These are phyloP conservation scores for Fusarium duplospermum DNA, from an alignment of 2,329 filamentous ascomycete genomes.

Conservation along the genomic window DNA sequence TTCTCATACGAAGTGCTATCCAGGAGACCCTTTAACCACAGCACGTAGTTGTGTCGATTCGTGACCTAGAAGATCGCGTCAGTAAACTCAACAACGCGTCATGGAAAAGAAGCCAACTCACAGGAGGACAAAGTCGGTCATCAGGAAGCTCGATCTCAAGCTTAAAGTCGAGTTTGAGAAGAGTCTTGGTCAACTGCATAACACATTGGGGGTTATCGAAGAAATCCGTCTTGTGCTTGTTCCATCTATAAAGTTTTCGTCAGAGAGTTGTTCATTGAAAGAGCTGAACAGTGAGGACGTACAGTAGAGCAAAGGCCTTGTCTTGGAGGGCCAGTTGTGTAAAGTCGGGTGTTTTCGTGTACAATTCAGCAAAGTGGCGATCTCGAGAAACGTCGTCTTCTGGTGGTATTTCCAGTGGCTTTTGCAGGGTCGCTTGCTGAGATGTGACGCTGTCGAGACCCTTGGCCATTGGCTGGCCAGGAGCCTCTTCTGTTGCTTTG, in stretches of 20 bases:
- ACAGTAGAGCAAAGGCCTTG: slow-evolving; percentile 57
- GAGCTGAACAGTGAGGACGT: slow-evolving; percentile 13
- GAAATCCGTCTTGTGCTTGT: slow-evolving; percentile 54
- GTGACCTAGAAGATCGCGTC: slow-evolving; percentile 56
- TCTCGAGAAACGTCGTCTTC: slow-evolving; percentile 36
- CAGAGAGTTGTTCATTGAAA: background rate
- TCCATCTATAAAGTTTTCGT: slow-evolving; percentile 30
- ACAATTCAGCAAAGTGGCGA: slow-evolving; percentile 54
- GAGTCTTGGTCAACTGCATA: slow-evolving; percentile 82
- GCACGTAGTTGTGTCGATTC: slow-evolving; percentile 85
- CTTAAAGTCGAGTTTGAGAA: slow-evolving; percentile 81
- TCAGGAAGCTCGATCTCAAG: slow-evolving; percentile 77
- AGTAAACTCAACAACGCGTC: slow-evolving; percentile 3
- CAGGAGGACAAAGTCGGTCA: slow-evolving; percentile 87
- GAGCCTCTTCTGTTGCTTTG: slow-evolving; percentile 29
- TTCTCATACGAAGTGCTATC: slow-evolving; percentile 73
- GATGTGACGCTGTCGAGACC: background rate
- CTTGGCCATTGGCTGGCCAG: background rate
- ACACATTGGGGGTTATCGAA: slow-evolving; percentile 84
- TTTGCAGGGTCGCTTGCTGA: background rate
- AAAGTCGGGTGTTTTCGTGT: slow-evolving; percentile 57
- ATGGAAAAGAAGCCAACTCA: slow-evolving; percentile 52
- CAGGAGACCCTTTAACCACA: slow-evolving; percentile 86
- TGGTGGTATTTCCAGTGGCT: background rate
- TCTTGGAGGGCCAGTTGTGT: slow-evolving; percentile 55